These are phyloP conservation scores for Craterostigma plantagineum DNA, from an alignment of 257 asterid species.

Conservation along the genomic window DNA sequence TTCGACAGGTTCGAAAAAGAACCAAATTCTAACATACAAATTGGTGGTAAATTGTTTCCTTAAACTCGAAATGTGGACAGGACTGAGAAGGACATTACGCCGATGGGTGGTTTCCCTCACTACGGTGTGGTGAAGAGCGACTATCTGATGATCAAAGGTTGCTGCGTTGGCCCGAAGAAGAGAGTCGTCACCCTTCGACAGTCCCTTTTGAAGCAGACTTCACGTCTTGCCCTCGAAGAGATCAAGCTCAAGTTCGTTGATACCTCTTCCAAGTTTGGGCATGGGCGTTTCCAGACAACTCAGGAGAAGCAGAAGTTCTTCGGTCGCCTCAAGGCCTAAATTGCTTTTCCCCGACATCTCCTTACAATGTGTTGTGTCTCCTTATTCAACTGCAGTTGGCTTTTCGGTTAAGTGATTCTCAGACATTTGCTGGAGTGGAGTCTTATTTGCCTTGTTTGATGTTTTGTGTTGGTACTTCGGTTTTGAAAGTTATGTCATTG, in stretches of 20 bases:
- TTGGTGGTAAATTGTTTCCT: too few relatives aligned
- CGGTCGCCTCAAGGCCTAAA: slow-evolving; percentile 45
- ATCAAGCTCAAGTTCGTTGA: slow-evolving; percentile 62
- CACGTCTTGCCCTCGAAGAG: slow-evolving; percentile 57
- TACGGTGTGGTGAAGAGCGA: slow-evolving; percentile 70
- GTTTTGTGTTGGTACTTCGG: too few relatives aligned
- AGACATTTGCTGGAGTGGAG: too few relatives aligned
- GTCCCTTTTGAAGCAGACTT: slow-evolving; percentile 59
- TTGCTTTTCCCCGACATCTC: too few relatives aligned
- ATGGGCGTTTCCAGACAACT: slow-evolving; percentile 70
- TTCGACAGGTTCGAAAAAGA: slow-evolving; percentile 23
- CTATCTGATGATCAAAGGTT: slow-evolving; percentile 61
- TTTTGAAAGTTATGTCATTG: too few relatives aligned
- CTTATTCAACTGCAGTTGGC: too few relatives aligned
- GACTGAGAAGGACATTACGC: slow-evolving; percentile 75
- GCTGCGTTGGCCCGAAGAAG: slow-evolving; percentile 75
- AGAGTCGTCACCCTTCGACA: slow-evolving; percentile 70
- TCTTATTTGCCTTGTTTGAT: too few relatives aligned
- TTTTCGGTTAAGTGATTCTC: too few relatives aligned
- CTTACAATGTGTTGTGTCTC: too few relatives aligned
- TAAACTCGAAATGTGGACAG: slow-evolving; percentile 10
- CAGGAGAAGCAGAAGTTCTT: slow-evolving; percentile 59
- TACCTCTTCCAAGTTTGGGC: slow-evolving; percentile 61
- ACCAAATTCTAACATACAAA: too few relatives aligned
- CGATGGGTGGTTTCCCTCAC: slow-evolving; percentile 77